A percentile compares a stretch with the other conserved stretches of the same genome.
These are phyloP conservation scores for Vinca minor DNA, from an alignment of 257 asterid species.

Conservation along the genomic window DNA sequence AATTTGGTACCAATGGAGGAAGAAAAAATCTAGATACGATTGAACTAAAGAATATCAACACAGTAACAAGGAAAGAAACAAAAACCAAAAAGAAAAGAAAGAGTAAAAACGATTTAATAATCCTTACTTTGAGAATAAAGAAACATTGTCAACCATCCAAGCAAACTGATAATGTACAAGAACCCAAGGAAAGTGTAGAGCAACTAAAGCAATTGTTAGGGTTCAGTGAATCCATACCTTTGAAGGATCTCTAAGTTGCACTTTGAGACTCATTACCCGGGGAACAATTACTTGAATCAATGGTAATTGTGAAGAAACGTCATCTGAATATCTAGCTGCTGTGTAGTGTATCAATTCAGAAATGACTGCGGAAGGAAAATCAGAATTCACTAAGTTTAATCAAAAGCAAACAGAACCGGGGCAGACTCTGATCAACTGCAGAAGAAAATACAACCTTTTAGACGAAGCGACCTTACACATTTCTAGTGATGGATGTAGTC, in stretches of 20 bases:
- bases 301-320: slow-evolving; percentile 74
- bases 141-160: background rate
- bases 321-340: slow-evolving; percentile 56
- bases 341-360: slow-evolving; percentile 93
- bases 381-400: slow-evolving; percentile 14
- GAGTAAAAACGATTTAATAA: background rate
- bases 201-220: background rate
- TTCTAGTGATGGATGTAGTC: background rate
- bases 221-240: slow-evolving; percentile 48
- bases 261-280: slow-evolving; percentile 70
- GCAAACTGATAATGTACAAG: background rate
- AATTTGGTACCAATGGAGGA: no score
- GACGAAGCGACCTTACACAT: background rate
- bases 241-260: slow-evolving; percentile 81
- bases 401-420: slow-evolving; percentile 1
- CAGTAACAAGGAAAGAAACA: background rate
- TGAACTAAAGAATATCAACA: background rate
- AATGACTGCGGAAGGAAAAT: slow-evolving; percentile 51
- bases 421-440: background rate
- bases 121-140: background rate
- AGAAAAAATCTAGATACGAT: background rate
- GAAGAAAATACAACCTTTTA: background rate
- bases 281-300: slow-evolving; percentile 91
- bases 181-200: slow-evolving; percentile 8
- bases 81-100: no score